Conservation (phyloP, 169 alveolate species). For the Plasmodium vivax region DNA sequence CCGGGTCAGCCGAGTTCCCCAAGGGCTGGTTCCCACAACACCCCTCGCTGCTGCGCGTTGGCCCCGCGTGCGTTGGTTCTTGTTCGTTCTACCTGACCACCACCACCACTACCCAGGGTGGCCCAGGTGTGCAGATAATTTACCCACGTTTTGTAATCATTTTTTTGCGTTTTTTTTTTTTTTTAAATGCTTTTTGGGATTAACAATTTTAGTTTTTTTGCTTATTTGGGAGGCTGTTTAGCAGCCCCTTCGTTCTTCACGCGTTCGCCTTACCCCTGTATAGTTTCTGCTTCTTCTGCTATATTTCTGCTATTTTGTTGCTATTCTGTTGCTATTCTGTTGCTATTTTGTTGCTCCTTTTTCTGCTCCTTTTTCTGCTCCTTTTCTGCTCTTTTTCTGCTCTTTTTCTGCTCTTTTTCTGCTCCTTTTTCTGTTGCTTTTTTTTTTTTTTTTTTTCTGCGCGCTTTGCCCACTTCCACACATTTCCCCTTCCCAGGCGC, state of each 20-base stretch:
- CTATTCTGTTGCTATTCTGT: no score
- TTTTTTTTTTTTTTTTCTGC: background rate
- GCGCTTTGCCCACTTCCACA: background rate
- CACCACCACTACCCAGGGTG: background rate
- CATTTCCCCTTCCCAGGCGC: background rate
- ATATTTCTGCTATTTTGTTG: background rate
- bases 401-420: no score
- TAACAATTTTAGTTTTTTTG: background rate
- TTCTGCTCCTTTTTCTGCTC: background rate
- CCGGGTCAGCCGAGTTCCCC: background rate
- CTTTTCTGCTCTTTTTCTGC: no score
- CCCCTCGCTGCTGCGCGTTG: background rate
- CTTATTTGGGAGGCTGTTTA: background rate
- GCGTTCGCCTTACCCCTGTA: background rate
- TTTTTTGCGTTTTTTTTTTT: background rate
- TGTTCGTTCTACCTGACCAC: background rate
- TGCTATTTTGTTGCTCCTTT: background rate
- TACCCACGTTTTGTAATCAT: background rate
- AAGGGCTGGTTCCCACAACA: background rate
- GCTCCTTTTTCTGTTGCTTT: background rate
- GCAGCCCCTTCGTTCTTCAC: background rate
- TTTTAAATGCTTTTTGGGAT: background rate
- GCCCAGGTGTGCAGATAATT: background rate
- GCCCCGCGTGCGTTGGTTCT: background rate
- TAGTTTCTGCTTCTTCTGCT: background rate